Base-by-base conservation (phyloP, 2,329 filamentous ascomycete species). In the Fusarium haematococcum region DNA sequence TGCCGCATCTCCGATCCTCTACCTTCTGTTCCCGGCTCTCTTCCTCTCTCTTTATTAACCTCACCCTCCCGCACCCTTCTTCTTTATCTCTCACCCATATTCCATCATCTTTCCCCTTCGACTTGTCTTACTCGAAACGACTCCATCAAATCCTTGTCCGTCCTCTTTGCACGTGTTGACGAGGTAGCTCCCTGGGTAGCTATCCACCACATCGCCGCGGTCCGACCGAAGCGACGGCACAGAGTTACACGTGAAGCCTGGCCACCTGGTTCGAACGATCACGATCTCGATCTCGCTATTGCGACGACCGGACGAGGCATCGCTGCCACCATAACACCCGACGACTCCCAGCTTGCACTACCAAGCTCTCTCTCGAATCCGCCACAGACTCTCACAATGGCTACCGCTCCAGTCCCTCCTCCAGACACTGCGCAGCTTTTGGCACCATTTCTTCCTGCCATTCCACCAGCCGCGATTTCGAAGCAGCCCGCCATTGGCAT, bases 401-500 rank as follows among this genome's bases (percentile, higher is more conserved):
- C 77, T 35, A 72, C 76, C 48, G 70, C 76, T 27, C 72, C 76
- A 64, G 78, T 89, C 71, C 71, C 80, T 63, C 81, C 85, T 59
- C 88, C 88, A 43, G 84, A 88, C 79, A 78, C 86, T 66, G 81
- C 85, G 65, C 68, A 72, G 52, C 84, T 91, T 33, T 81, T 92
- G 35, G 85, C 86, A 16, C 88, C 89, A 57, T 84, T 93, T 66
- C 85, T 93, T 56, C 88, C 89, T 10, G 87, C 90, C 41, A 83
- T 93, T 39, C 89, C 90, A 13, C 86, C 88, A 27, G 90, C 91
- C 37, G 85, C 90, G 45, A 84, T 88, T 70, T 91, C 91, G 30
- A 85, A 88, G 18, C 83, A 88, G 68, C 90, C 91, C 2, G 86
- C 91, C 14, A 83, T 86, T 33, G 86, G 86, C 20, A 83, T 92